Base-by-base conservation (phyloP, 495 filamentous ascomycete genomes). In the Xylaria flabelliformis region DNA sequence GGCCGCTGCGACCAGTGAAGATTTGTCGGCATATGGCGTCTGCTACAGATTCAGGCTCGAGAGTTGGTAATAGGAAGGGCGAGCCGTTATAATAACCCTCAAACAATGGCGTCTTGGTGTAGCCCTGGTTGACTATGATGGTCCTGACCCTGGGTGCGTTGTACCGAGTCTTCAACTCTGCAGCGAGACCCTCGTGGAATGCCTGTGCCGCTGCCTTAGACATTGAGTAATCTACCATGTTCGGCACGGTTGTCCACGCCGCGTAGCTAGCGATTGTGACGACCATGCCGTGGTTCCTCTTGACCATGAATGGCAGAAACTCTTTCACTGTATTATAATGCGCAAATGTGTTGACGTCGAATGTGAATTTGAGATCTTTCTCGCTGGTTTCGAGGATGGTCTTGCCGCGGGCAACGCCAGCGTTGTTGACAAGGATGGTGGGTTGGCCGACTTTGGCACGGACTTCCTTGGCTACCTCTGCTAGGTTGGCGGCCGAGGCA, bases 361-460 rank as follows among this genome's bases (percentile, higher is more conserved):
- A 93, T 74, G 88, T 90, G 72, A 89, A 88, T 4, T 84, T 82
- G 64, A 91, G 85, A 67, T 90, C 86, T 6, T 75, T 77, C 65
- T 90, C 87, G 4, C 84, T 85, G 41, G 85, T 79, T 67, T 84
- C 81, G 34, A 93, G 86, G 68, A 94, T 85, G 26, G 86, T 85
- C 32, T 87, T 85, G 46, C 88, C 89, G n/a, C 84, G 85, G 26
- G 85, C 86, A 39, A 92, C 83, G 64, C 91, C 92, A 1, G 92
- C 92, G 77, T 94, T 94, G 84, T 93, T 92, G 82, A 94, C 90
- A 0, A 94, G 82, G 70, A 94, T 82, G 1, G 90, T 93, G 0
- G 92, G 92, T 7, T 85, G 55, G 72, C 92, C 92, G 69, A 91
- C 80, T 5, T 84, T 78, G 24, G 78, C 76, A 63, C 87, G 86